Base-by-base conservation (phyloP, 2,329 filamentous ascomycete species). In the Colletotrichum sojae region DNA sequence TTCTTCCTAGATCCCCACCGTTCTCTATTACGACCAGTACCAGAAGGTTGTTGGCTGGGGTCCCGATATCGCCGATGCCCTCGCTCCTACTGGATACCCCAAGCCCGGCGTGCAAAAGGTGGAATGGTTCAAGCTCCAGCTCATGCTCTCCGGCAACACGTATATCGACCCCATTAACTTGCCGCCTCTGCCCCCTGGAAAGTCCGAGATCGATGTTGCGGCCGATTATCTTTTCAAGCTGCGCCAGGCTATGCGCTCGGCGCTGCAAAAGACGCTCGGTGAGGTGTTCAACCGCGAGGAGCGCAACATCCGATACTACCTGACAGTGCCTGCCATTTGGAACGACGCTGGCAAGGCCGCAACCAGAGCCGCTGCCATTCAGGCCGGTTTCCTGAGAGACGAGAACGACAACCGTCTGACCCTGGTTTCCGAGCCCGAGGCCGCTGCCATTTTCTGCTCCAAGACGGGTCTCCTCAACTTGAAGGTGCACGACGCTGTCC, bases 1-100 rank as follows among this genome's bases (percentile, higher is more conserved):
- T 43, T 25, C 18, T 22, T 57, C 45, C n/a, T 77, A 97, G 96
- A 98, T 99, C 75, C 96, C 96, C 16, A 98, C 96, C 15, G 96
- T 99, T n/a, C 89, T 99, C 70, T 99, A 99, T 85, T 99, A 99
- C 79, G 96, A 99, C 79, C 95, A 98, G 83, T 97, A 98, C 81
- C 96, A 99, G 78, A 98, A 98, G 82, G 96, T 99, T 56, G 96
- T 98, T n/a, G 96, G 96, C 75, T 99, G 96, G 96, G 96, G 96
- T 71, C 95, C 95, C 66, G 96, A 99, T 85, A 98, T 98, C 76
- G 94, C 96, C 70, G 95, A 98, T 83, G 96, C 96, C 72, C 89
- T 98, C 73, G 95, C 96, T 61, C 96, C 96, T 36, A 98, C 96
- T 48, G 96, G 96, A 72, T 98, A 98, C 81, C 96, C 96, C 74